These are phyloP conservation scores for Mycena rebaudengoi DNA, from an alignment of 768 basidiomycete species.

Conservation along the genomic window DNA sequence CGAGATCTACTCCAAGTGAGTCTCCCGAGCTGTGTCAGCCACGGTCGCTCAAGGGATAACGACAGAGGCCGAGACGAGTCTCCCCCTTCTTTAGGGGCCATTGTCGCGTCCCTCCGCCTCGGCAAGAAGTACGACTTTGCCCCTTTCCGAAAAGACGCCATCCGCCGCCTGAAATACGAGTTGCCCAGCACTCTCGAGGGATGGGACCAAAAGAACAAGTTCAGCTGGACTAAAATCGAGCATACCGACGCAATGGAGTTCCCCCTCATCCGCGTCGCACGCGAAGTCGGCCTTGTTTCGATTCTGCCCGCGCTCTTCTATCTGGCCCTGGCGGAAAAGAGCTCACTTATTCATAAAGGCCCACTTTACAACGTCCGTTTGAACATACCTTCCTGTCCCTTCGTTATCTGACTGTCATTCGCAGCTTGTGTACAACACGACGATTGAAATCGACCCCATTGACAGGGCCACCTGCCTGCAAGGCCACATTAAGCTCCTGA, in stretches of 20 bases:
- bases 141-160: neutral
- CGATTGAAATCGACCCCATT: neutral
- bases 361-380: no score
- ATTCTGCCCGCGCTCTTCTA: conserved; percentile 6
- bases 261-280: neutral
- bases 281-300: conserved; percentile 14
- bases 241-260: neutral
- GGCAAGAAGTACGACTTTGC: conserved; percentile 15
- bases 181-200: conserved; percentile 1
- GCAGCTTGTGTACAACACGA: no score
- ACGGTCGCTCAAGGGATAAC: no score
- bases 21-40: no score
- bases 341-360: neutral
- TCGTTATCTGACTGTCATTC: no score
- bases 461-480: neutral
- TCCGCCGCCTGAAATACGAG: conserved; percentile 3
- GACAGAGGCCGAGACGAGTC: neutral
- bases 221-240: neutral
- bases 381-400: no score
- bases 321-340: neutral
- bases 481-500: neutral
- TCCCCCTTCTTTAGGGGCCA: neutral
- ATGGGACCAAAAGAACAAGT: no score
- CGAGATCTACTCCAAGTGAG: no score
- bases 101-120: conserved; percentile 1